Evolutionary conservation across 169 alveolate genomes (phyloP), one percentile per base, ranked within the genome.

Genomic region (Cyclospora cayetanensis): DNA sequence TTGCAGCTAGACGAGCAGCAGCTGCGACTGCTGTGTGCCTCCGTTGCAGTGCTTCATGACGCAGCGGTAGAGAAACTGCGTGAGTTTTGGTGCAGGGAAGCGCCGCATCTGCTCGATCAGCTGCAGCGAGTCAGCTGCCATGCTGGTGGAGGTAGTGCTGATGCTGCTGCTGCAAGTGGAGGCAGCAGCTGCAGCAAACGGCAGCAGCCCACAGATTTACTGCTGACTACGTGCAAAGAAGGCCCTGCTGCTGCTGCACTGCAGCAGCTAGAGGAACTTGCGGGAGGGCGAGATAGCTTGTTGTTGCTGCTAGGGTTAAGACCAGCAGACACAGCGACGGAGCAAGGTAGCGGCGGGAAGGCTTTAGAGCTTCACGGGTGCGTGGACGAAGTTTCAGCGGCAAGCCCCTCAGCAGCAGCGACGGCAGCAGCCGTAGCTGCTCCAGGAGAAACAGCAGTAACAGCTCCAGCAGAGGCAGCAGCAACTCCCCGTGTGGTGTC

Each of bases 241-340:
- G 77, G 77, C 41, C 77, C 77, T 65, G 77, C 77, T n/a, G 77
- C 77, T 65, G 77, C 34, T 65, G 55, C 55, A 46, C 55, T 46
- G 55, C 55, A 46, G 55, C 22, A 46, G 55, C 55, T 46, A 9
- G 55, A 65, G 77, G 43, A 65, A 27, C 77, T 65, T 34, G 77
- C 77, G 31, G 77, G 77, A 25, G 77, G 77, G 1, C 77, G 77
- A 15, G 39, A 25, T 41, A 65, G 31, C 77, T 18, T 65, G 77
- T 41, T 65, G 77, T 41, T 65, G 25, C 77, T 65, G 77, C 39
- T 65, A 27, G 77, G 77, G 20, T 41, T 65, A 34, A 65, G 18
- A 41, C 77, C 41, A 18, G 31, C 77, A 65, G 77, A n/a, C 7
- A 46, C 55, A 46, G 15, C 55, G 15, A 46, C 55, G 15, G 55